These are phyloP conservation scores for Barnettozyma sp. DNA, from an alignment of 805 yeast species.

Conservation along the genomic window DNA sequence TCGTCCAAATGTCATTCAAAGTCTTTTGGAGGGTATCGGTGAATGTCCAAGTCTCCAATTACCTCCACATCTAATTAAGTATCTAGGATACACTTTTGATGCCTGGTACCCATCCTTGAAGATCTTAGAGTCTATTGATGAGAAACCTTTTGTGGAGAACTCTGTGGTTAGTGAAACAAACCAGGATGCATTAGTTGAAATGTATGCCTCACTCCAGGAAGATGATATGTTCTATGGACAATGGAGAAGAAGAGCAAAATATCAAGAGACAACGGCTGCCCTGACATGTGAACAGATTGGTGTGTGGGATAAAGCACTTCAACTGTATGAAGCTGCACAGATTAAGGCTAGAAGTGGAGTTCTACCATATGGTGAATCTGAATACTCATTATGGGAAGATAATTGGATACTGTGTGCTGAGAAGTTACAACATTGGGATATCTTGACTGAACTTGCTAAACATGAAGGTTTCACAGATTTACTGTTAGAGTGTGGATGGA, in stretches of 20 bases:
- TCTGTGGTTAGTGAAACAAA: conserved; percentile 75
- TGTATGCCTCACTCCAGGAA: conserved; percentile 83
- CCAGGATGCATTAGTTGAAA: conserved; percentile 83
- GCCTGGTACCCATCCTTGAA: conserved; percentile 89
- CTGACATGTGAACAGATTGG: conserved; percentile 93
- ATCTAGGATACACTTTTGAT: conserved; percentile 77
- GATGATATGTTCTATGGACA: conserved; percentile 96
- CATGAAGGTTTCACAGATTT: conserved; percentile 97
- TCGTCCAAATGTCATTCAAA: conserved; percentile 81
- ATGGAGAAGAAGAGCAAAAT: conserved; percentile 96
- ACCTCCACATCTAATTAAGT: conserved; percentile 92
- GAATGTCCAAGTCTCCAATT: conserved; percentile 64
- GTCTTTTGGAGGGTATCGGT: conserved; percentile 78
- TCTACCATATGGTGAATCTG: conserved; percentile 90
- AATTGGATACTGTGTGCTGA: conserved; percentile 98
- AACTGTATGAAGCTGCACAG: conserved; percentile 92
- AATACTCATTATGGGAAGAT: conserved; percentile 96
- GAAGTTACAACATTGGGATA: conserved; percentile 96
- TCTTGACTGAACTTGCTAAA: conserved; percentile 89
- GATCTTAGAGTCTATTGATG: conserved; percentile 67
- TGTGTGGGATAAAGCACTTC: conserved; percentile 89
- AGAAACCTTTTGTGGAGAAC: conserved; percentile 56
- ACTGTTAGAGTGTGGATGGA: conserved; percentile 97
- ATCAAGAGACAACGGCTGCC: conserved; percentile 88
- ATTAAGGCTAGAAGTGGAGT: conserved; percentile 94